Base-by-base conservation (phyloP, 148 eudicot species). In the Polygonum aviculare region DNA sequence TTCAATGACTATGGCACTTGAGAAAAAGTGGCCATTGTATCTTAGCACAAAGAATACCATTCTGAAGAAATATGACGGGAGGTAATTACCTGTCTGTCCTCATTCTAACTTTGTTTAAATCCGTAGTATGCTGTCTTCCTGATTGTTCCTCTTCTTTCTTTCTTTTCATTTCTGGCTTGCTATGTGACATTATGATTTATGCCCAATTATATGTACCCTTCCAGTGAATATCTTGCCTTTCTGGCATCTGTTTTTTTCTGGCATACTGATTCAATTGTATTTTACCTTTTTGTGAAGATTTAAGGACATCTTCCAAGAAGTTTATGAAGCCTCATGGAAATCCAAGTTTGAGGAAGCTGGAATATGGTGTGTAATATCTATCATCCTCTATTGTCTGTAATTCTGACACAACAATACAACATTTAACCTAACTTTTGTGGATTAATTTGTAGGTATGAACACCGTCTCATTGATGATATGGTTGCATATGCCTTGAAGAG, bases 11-110 rank as follows among this genome's bases (percentile, higher is more conserved):
- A 79, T 85, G 74, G 98, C 98, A 74, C 84, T 80, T 76, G 81
- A 83, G 86, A 93, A 91, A 60, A 93, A 90, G 85, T 93, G 98
- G 98, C 98, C 97, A 5, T 92, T 91, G 40, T 93, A 93, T 80
- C 98, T 93, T 79, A 93, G 97, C 89, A 93, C 98, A 55, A 93
- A 93, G 84, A 93, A 93, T 81, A 93, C 98, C 55, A 93, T 93
- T 82, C 91, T 93, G 47, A 93, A 93, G 87, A 93, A 91, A 83
- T 93, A 93, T 77, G 94, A 93, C 81, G 97, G 97, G 79, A 90
- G 97, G 98, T 93, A 84, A 73, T 69, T 72, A 19, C 52, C 54
- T 16, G 38, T 67, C 38, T 67, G 45, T 35, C 21, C 36, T 22
- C 38, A 31, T 4, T 4, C 10, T 60, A 12, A 26, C 38, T 36